Base-by-base conservation (phyloP, 768 basidiomycete species). In the Rhizopogon rudus region DNA sequence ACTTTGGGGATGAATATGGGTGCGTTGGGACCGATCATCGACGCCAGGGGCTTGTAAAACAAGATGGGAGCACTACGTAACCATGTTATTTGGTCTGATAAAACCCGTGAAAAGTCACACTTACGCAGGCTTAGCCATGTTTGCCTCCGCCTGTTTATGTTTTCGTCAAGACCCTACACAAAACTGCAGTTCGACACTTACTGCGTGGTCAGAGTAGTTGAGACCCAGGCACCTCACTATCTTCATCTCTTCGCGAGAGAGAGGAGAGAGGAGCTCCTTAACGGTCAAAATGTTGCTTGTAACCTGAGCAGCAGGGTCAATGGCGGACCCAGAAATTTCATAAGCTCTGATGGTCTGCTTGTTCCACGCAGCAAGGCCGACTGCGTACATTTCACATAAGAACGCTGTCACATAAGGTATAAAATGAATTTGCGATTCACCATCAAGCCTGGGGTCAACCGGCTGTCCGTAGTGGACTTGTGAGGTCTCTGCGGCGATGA, bases 131-230 rank as follows among this genome's bases (percentile, higher is more conserved):
- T 77, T 76, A 13, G 81, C 67, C 62, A 90, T 68, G 31, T 83
- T 84, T 0, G 83, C 75, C 70, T 91, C 89, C 1, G 79, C 82
- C 87, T 89, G 40, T 41, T 45, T 9, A 13, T 46, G 35, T 10
- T 37, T 35, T 22, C 4, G 20, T 49, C 48, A 37, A 37, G 5
- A 49, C 13, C 10, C 16, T 37, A 49, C 20, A 16, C 20, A 49
- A 10, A 14, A 10, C 48, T 49, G 9, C 2, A 22, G 20, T 20
- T 16, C 2, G 6, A 10, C 40, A 68, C 79, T 57, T 62, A 80
- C 90, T 6, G 91, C 91, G 72, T 92, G 89, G 62, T 91, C 89
- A n/a, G 80, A 79, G 65, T 93, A 93, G 66, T 93, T 93, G 46
- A 93, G 71, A 0, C 90, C 90, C 12, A 93, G 71, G 69, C 88